Evolutionary conservation across 345 rosid genomes (phyloP), one percentile per base, ranked within the genome.

Genomic region (Lepidium didymum): DNA sequence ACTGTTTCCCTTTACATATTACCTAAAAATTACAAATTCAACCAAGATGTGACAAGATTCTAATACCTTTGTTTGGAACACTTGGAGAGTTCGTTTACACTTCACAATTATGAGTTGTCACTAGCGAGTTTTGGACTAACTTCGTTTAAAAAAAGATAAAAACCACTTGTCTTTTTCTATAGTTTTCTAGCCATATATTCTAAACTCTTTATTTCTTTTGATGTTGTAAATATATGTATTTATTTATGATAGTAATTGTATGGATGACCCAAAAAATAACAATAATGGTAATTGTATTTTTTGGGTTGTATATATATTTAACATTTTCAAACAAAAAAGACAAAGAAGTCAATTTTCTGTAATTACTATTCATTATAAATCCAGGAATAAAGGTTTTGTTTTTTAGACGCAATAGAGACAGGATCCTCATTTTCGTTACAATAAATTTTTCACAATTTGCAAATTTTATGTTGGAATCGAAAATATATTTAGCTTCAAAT

Each of bases 321-420:
- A 5, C 46, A 29, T 29, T 29, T 27, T 15, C 13, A 62, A 16
- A 13, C n/a, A 21, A 4, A 13, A 5, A 13, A 19, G 5, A 29
- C 6, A 45, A 61, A 43, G 10, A 36, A n/a, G 36, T 23, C 45
- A 10, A 2, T 18, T 36, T 14, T 6, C 4, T 18, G 12, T 8
- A 31, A 29, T 29, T 0, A 29, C 33, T 29, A 29, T 29, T 29
- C 5, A 3, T 1, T 14, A 0, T 8, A 44, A 54, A 42, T 12
- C 9, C 44, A 8, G 15, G 44, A 31, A 53, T 43, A 47, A 46
- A 18, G 38, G 47, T 68, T 56, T 56, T 57, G 16, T 31, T 46
- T 14, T 67, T 12, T 38, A 23, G 33, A 59, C 43, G 47, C 43
- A 59, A 27, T 27, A 61, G 35, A 53, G 69, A 70, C 69, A 62